These are phyloP conservation scores for Botrytis aclada DNA, from an alignment of 2,329 filamentous ascomycete species.

Conservation along the genomic window DNA sequence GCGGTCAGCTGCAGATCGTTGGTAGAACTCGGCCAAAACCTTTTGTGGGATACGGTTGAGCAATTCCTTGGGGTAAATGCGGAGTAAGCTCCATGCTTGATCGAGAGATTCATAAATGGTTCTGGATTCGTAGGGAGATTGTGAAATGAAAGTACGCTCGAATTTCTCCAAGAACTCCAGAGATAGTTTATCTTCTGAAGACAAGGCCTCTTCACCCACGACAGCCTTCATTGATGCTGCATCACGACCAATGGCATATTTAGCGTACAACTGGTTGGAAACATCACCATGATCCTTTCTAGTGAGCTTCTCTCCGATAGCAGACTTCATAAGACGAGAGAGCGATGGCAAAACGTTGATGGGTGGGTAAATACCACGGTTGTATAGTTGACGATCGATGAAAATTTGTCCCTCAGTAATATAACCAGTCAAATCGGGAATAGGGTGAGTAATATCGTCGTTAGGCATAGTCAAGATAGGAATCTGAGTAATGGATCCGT, in stretches of 20 bases:
- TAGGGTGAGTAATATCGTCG: constrained; percentile 98
- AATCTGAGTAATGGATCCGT: constrained; percentile 98
- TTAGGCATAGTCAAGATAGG: constrained; percentile 99
- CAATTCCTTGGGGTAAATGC: constrained; percentile 96
- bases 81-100: constrained; percentile 90
- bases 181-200: constrained; percentile 93
- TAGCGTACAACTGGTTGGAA: constrained; percentile 98
- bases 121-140: constrained; percentile 88
- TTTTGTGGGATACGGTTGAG: constrained; percentile 92
- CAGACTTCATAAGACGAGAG: constrained; percentile 99
- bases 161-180: constrained; percentile 99
- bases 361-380: constrained; percentile 96
- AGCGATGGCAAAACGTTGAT: constrained; percentile 98
- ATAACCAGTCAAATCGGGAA: constrained; percentile 97
- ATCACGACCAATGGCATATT: constrained; percentile 98
- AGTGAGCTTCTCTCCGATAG: constrained; percentile 95
- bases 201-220: constrained; percentile 95
- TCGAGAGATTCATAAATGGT: constrained; percentile 92
- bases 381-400: constrained; percentile 87
- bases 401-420: constrained; percentile 99
- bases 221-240: constrained; percentile 99
- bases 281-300: constrained; percentile 97
- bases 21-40: constrained; percentile 79
- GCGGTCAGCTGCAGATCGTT: constrained; percentile 59
- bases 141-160: constrained; percentile 88